phyloP scores from a whole-genome alignment of 2,329 filamentous ascomycete genomes.

The Penicillium aurantiogriseum region DNA sequence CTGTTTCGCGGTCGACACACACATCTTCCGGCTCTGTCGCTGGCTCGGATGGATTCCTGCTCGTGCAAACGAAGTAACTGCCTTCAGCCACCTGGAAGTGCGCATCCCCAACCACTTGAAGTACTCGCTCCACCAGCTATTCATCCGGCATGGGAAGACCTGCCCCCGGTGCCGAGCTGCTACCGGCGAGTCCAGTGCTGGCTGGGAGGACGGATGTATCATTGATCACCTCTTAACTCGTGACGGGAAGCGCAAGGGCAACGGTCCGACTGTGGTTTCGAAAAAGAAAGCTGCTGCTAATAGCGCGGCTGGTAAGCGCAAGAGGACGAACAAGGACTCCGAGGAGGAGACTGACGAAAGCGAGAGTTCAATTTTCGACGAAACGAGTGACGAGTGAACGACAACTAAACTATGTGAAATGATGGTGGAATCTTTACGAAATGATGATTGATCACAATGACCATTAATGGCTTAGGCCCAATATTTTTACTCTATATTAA shows the following conservation, averaged over 20 bases:
- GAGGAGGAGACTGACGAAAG: conserved; percentile 5
- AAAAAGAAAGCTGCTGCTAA: conserved; percentile 5
- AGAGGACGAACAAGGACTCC: neutral
- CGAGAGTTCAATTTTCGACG: neutral
- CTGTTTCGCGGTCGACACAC: conserved; percentile 65
- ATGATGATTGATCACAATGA: neutral
- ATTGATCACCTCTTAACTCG: conserved; percentile 63
- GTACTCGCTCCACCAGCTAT: conserved; percentile 61
- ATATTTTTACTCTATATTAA: neutral
- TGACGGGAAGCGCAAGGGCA: conserved; percentile 51
- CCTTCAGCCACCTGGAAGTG: conserved; percentile 61
- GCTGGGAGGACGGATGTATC: conserved; percentile 63
- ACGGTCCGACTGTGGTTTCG: neutral
- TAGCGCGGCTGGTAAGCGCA: neutral
- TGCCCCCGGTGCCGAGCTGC: conserved; percentile 61
- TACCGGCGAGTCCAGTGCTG: conserved; percentile 59
- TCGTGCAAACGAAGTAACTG: conserved; percentile 47
- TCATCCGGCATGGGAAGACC: conserved; percentile 62
- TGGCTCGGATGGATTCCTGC: conserved; percentile 63
- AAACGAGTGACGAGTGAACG: conserved; percentile 2
- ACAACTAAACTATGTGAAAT: neutral
- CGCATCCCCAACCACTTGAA: conserved; percentile 62
- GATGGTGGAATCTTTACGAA: neutral
- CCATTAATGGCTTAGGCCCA: neutral
- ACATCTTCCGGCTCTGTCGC: conserved; percentile 62